These are phyloP conservation scores for Psilocybe cyanescens DNA, from an alignment of 768 basidiomycete genomes.

Conservation along the genomic window DNA sequence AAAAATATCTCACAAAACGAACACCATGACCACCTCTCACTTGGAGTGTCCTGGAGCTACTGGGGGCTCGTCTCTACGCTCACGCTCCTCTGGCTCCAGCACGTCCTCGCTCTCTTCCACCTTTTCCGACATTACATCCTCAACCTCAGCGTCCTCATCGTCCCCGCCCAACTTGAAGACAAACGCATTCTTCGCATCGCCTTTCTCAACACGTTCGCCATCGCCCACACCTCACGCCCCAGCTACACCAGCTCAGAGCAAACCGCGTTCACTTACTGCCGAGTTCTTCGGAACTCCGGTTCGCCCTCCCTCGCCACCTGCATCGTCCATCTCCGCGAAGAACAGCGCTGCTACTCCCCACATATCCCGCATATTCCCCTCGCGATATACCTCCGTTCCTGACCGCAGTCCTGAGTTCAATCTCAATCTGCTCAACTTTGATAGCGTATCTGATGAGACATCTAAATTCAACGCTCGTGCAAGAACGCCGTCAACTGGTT, in stretches of 20 bases:
- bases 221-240: slow-evolving; percentile 32
- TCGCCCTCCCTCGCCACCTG: slow-evolving; percentile 26
- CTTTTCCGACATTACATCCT: slow-evolving; percentile 37
- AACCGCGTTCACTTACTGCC: slow-evolving; percentile 28
- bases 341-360: slow-evolving; percentile 25
- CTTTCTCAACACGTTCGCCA: slow-evolving; percentile 43
- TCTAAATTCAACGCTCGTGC: slow-evolving; percentile 14
- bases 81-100: slow-evolving; percentile 30
- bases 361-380: slow-evolving; percentile 43
- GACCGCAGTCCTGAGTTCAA: slow-evolving; percentile 24
- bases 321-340: slow-evolving; percentile 9
- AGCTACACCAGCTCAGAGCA: slow-evolving; percentile 14
- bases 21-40: not conserved
- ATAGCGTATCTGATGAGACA: slow-evolving; percentile 11
- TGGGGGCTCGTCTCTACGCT: slow-evolving; percentile 14
- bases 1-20: not conserved
- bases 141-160: slow-evolving; percentile 27
- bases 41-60: not conserved
- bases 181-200: slow-evolving; percentile 49
- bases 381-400: slow-evolving; percentile 34
- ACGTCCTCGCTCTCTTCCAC: slow-evolving; percentile 42
- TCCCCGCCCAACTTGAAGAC: slow-evolving; percentile 44
- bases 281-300: slow-evolving; percentile 34
- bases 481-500: slow-evolving; percentile 21
- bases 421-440: slow-evolving; percentile 17